Conservation (phyloP, 306 rosid species). For the Hippophae gyantsensis region DNA sequence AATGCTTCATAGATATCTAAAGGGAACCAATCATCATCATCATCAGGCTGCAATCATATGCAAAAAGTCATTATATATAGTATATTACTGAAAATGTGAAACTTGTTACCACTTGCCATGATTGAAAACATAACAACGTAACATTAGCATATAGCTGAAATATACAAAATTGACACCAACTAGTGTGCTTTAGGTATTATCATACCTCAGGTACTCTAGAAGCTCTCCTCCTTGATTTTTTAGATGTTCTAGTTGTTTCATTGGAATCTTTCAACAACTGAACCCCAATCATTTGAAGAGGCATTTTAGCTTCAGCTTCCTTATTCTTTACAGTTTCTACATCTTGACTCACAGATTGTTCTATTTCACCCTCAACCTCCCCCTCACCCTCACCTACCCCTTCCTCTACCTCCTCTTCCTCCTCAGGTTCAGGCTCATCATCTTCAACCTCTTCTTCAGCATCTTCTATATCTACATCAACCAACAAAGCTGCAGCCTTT, state of each 20-base stretch:
- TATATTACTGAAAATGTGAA: no score
- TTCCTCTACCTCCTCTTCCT: conserved; percentile 20
- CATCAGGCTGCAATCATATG: conserved; percentile 56
- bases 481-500: conserved; percentile 44
- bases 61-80: not conserved
- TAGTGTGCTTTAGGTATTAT: conserved; percentile 4
- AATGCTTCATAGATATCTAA: conserved; percentile 77
- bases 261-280: conserved; percentile 81
- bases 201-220: conserved; percentile 49
- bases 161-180: no score
- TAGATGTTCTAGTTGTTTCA: conserved; percentile 43
- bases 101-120: no score
- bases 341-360: conserved; percentile 60
- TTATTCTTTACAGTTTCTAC: conserved; percentile 69
- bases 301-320: conserved; percentile 66
- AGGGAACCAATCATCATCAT: conserved; percentile 93
- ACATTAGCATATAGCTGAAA: no score
- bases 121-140: no score
- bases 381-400: conserved; percentile 27
- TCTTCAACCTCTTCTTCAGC: conserved; percentile 62
- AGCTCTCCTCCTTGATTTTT: conserved; percentile 47
- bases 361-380: conserved; percentile 64
- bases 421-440: conserved; percentile 61
- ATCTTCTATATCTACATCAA: conserved; percentile 54
- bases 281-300: conserved; percentile 97